phyloP scores from a whole-genome alignment of 495 filamentous ascomycete genomes.

The Xylaria scruposa region DNA sequence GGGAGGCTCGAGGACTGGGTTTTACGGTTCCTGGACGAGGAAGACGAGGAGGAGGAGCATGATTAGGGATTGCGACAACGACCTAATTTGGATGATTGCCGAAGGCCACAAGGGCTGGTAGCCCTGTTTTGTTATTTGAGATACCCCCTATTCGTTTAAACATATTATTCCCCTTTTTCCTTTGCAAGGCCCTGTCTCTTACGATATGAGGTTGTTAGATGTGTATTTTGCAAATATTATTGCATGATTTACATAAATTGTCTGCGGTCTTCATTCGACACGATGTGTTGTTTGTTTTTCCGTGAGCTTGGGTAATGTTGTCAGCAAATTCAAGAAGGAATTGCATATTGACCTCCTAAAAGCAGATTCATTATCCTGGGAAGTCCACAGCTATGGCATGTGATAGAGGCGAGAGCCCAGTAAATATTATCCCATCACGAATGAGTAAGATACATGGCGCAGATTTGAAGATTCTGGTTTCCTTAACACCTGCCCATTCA shows the following conservation, averaged over 20 bases:
- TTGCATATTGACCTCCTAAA: neutral
- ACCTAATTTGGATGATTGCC: neutral
- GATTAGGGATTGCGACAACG: constrained; percentile 27
- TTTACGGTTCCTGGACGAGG: constrained; percentile 34
- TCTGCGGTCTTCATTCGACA: neutral
- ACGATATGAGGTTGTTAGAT: neutral
- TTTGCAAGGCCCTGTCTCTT: neutral
- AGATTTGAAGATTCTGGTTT: neutral
- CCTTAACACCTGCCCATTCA: neutral
- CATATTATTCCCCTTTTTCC: neutral
- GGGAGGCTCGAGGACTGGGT: constrained; percentile 42
- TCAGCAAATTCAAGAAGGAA: neutral
- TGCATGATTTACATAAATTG: neutral
- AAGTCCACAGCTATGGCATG: neutral
- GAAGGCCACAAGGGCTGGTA: neutral
- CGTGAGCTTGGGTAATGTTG: neutral
- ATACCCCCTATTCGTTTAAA: constrained; percentile 5
- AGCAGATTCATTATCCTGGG: neutral
- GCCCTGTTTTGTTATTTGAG: neutral
- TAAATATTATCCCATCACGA: neutral
- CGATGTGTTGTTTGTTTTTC: neutral
- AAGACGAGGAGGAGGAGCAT: constrained; percentile 34
- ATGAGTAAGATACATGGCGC: neutral
- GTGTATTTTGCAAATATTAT: neutral
- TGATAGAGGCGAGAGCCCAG: neutral